Base-by-base conservation (phyloP, 371 early-diverging fungal genomes). In the Mucor ambiguus region DNA sequence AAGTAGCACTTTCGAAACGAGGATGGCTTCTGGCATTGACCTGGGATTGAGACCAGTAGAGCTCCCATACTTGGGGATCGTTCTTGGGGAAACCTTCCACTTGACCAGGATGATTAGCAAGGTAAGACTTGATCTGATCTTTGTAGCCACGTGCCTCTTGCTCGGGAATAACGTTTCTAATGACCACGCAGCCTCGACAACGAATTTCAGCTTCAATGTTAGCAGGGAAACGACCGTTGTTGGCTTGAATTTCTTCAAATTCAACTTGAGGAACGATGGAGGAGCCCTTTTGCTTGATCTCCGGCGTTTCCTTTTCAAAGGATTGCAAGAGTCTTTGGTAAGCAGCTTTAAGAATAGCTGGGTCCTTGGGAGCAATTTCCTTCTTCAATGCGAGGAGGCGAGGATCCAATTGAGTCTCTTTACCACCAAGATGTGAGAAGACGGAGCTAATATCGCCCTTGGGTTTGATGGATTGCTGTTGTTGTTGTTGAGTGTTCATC, bases 381-480 rank as follows among this genome's bases (percentile, higher is more conserved):
- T 67, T 58, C 29, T 76, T 80, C 14, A 80, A 63, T 1, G 60
- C 46, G 3, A 71, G 33, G 29, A 80, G 67, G 4, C 69, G 61
- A 2, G 73, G 70, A 28, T 75, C 77, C 1, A 80, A 61, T 1
- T 43, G 43, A n/a, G 55, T 69, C 18, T 61, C 66, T 58, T 67
- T 66, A 8, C 73, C 75, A 24, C 79, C 79, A 11, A 79, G 63
- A 18, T 77, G 72, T 2, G 73, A 74, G 44, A 77, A 80, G 7
- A 75, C 77, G 3, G 77, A 80, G 26, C 77, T 77, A 16, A 80
- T 80, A 46, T 80, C 73, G 4, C 77, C 80, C n/a, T 71, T 76
- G 60, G 74, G 63, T 46, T 76, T 78, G 22, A 16, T 56, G 22
- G 44, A 26, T 33, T 56, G 30, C 20, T 30, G 32, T 8, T 56